Conservation (phyloP, 78 protist genomes). For the Dictyostelium brefeldianum region DNA sequence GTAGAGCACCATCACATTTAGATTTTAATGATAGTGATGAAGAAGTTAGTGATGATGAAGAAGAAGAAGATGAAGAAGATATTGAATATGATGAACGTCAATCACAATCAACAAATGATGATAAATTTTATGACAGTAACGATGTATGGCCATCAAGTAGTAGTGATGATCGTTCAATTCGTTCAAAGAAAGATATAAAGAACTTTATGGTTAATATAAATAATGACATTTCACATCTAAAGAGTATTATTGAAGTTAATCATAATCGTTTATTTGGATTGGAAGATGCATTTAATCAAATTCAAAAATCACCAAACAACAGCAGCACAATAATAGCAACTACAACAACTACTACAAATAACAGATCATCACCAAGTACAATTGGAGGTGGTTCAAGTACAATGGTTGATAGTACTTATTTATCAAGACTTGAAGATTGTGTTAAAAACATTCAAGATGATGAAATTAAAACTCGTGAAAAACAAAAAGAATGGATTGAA, state of each 20-base stretch:
- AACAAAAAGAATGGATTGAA: slow-evolving; percentile 54
- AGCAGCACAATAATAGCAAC: neutral
- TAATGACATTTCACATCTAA: slow-evolving; percentile 47
- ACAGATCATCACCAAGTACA: neutral
- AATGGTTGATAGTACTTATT: slow-evolving; percentile 4
- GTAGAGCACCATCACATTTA: slow-evolving; percentile 31
- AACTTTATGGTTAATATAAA: slow-evolving; percentile 37
- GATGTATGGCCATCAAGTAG: slow-evolving; percentile 18
- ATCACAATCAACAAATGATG: slow-evolving; percentile 10
- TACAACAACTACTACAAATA: neutral
- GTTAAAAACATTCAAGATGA: slow-evolving; percentile 74
- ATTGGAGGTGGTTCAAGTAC: neutral
- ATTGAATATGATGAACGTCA: neutral
- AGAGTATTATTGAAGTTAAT: slow-evolving; percentile 59
- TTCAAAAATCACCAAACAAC: neutral
- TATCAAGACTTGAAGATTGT: slow-evolving; percentile 49
- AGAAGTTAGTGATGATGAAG: neutral
- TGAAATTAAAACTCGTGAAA: slow-evolving; percentile 40
- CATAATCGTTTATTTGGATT: slow-evolving; percentile 53
- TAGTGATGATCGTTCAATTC: neutral
- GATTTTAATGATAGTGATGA: neutral
- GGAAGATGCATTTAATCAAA: slow-evolving; percentile 25
- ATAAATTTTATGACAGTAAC: slow-evolving; percentile 56
- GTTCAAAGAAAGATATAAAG: slow-evolving; percentile 31
- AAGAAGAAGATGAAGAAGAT: neutral